Evolutionary conservation across 176 grass and related monocot genomes (phyloP).

Genomic region (Ensete ventricosum): DNA sequence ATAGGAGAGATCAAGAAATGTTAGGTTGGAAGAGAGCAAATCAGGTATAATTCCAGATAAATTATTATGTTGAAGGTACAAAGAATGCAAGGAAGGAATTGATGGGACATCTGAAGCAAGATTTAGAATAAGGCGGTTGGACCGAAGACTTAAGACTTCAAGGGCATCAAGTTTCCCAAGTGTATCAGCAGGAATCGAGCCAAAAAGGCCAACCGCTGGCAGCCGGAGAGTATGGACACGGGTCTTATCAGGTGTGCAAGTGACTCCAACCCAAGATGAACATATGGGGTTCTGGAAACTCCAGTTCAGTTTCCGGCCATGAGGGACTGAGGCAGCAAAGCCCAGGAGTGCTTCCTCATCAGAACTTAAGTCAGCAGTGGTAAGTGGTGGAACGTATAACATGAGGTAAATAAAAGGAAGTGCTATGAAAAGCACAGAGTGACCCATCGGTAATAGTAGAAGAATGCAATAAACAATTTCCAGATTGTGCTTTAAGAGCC

Average conservation of each 20-base stretch:
- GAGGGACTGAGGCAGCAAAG: slow-evolving; percentile 73
- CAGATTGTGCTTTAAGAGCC: slow-evolving; percentile 15
- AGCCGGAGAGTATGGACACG: slow-evolving; percentile 61
- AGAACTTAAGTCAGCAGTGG: slow-evolving; percentile 60
- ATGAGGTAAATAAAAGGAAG: slow-evolving; percentile 39
- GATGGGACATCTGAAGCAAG: slow-evolving; percentile 83
- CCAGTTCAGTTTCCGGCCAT: slow-evolving; percentile 90
- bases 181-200: slow-evolving; percentile 58
- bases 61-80: slow-evolving; percentile 93
- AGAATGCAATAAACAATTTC: slow-evolving; percentile 4
- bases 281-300: slow-evolving; percentile 48
- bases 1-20: slow-evolving; percentile 83
- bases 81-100: slow-evolving; percentile 79
- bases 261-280: slow-evolving; percentile 80
- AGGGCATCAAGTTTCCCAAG: slow-evolving; percentile 90
- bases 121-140: slow-evolving; percentile 69
- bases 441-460: slow-evolving; percentile 34
- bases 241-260: slow-evolving; percentile 54
- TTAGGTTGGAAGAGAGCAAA: slow-evolving; percentile 65
- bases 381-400: slow-evolving; percentile 29
- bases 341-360: slow-evolving; percentile 78
- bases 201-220: slow-evolving; percentile 77
- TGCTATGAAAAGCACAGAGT: slow-evolving; percentile 16
- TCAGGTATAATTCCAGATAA: slow-evolving; percentile 73
- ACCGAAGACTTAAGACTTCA: slow-evolving; percentile 81